Evolutionary conservation across 495 filamentous ascomycete species (phyloP), one percentile per base, ranked within the genome.

Genomic region (Aspergillus nidulans): DNA sequence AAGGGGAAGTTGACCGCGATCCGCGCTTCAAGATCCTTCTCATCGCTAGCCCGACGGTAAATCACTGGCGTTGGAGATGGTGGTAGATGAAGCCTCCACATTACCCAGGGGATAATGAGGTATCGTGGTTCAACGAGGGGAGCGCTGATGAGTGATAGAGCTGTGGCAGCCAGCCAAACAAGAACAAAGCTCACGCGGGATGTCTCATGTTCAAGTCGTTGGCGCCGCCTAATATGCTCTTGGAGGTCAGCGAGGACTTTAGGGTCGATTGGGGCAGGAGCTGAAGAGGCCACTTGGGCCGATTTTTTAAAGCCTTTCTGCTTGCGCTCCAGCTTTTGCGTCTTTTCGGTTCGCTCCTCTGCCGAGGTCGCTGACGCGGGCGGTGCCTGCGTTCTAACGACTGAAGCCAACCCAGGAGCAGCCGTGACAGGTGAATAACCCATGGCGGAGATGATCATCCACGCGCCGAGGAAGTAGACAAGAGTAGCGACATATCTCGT

Each of bases 111-210:
- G 3, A 95, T 77, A 64, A 97, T 92, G 65, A 95, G 92, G 65
- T 98, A 98, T 4, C 94, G 81, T 2, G 91, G 92, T 63, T 98
- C 94, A 10, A 98, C 92, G 1, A 98, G 79, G 2, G 94, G 91
- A 0, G 95, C 92, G 0, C 90, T 91, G 41, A 95, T 67, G 20
- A 97, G 78, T 2, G 88, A 92, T 7, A 94, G 77, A 0, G 84
- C 57, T 0, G 90, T 89, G 0, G 92, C 76, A 10, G 81, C 69
- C 4, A 96, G 72, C 80, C 86, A 91, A 36, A 95, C 74, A 24
- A 86, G 66, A 21, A 83, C 72, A 57, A 85, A 86, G 59, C 81
- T 72, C 71, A 73, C 65, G 58, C 75, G 59, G 15, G 72, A 67
- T 1, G 63, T 36, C n/a, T 60, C 61, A 39, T 64, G 51, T 41